Percentiles rank a stretch among this genome's conserved stretches.
These are phyloP conservation scores for Ganoderma sp. DNA, from an alignment of 1,284 basidiomycete species.

Conservation along the genomic window DNA sequence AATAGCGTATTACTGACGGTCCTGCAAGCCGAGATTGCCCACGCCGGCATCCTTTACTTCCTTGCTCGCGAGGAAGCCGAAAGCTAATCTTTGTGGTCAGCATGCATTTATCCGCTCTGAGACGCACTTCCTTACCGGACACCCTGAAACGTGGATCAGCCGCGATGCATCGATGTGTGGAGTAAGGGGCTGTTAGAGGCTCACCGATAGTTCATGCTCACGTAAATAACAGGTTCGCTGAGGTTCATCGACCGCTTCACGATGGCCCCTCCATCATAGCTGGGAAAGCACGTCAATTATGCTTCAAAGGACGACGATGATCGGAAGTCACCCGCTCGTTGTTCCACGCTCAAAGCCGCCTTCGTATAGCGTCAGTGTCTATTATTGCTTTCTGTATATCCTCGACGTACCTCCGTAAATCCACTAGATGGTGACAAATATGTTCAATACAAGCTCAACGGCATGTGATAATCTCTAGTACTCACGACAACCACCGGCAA, in stretches of 20 bases:
- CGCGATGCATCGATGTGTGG: too few species aligned
- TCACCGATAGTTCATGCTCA: constrained; percentile 31
- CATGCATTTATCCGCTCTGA: not conserved
- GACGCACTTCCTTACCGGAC: constrained; percentile 3
- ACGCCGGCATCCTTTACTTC: constrained; percentile 57
- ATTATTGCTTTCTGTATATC: not conserved
- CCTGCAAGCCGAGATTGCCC: constrained; percentile 59
- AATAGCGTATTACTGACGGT: constrained; percentile 46
- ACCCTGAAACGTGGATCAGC: constrained; percentile 14
- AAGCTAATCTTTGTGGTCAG: constrained; percentile 11
- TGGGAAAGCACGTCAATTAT: constrained; percentile 4
- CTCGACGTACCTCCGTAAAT: constrained; percentile 55
- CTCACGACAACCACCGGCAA: constrained; percentile 26
- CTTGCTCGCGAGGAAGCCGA: constrained; percentile 39
- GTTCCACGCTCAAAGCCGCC: constrained; percentile 41
- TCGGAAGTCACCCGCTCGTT: constrained; percentile 16
- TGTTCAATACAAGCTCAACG: not conserved
- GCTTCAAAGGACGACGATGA: not conserved
- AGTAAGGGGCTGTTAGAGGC: not conserved
- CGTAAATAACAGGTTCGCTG: constrained; percentile 37
- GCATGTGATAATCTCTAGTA: not conserved
- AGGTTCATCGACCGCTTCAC: constrained; percentile 45
- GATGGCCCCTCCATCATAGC: constrained; percentile 39
- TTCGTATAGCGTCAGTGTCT: constrained; percentile 12
- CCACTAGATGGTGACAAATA: constrained; percentile 45